Percentiles rank a stretch among this genome's conserved stretches.
phyloP scores from a whole-genome alignment of 768 basidiomycete species.

The Pseudohyphozyma bogoriensis region DNA sequence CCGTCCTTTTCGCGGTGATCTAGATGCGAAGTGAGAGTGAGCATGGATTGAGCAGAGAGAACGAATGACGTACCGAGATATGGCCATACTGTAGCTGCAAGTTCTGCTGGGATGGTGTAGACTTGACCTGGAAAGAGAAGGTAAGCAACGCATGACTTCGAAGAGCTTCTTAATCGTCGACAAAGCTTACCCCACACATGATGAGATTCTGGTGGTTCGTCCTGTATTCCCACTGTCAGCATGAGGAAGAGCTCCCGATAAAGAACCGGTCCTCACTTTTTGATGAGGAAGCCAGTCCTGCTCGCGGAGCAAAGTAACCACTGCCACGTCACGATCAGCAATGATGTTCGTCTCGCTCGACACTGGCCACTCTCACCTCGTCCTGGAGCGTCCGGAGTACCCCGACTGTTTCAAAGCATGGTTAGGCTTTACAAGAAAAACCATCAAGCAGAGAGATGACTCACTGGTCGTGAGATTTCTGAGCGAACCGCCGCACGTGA shows the following conservation, averaged over 20 bases:
- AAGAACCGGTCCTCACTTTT: background rate
- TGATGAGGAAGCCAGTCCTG: constrained; percentile 62
- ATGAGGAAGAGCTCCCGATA: background rate
- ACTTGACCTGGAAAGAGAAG: constrained; percentile 52
- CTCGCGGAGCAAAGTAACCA: constrained; percentile 79
- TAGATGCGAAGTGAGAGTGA: background rate
- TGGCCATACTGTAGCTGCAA: constrained; percentile 29
- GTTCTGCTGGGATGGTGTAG: constrained; percentile 71
- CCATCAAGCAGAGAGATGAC: too few relatives aligned
- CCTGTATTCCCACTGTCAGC: constrained; percentile 39
- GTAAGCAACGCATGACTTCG: background rate
- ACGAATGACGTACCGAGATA: too few relatives aligned
- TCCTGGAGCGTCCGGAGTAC: constrained; percentile 57
- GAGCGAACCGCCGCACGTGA: constrained; percentile 80
- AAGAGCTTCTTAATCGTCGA: too few relatives aligned
- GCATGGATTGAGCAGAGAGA: too few relatives aligned
- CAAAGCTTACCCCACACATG: constrained; percentile 63
- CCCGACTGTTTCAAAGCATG: too few relatives aligned
- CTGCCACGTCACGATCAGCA: constrained; percentile 32
- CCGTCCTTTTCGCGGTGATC: constrained; percentile 54
- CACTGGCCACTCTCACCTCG: constrained; percentile 12
- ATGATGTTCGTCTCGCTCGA: background rate
- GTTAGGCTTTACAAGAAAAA: too few relatives aligned
- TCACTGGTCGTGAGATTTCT: constrained; percentile 86
- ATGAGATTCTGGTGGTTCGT: constrained; percentile 43